Evolutionary conservation across 352 stramenopile species (phyloP).

Genomic region (Saprolegnia diclina): DNA sequence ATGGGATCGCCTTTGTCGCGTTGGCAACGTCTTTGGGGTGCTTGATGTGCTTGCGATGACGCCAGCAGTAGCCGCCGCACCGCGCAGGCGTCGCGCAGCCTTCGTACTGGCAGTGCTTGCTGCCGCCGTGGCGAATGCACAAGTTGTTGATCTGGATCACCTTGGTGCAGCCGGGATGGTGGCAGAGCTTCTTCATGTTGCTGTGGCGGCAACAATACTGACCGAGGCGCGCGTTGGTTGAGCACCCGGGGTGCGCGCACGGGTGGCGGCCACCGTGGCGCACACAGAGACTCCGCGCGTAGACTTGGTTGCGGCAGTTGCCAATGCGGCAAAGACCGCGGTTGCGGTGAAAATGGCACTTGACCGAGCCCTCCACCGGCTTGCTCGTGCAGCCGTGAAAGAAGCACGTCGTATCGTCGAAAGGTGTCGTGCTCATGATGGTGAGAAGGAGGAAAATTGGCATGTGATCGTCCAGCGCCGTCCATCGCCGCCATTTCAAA

Average conservation of each 20-base stretch:
- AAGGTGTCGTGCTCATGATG: not conserved
- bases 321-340: constrained; percentile 4
- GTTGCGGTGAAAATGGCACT: constrained; percentile 27
- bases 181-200: constrained; percentile 15
- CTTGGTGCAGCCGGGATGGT: constrained; percentile 10
- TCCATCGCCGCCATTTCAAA: not conserved
- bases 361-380: not conserved
- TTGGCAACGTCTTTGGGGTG: not conserved
- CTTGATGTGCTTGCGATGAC: constrained; percentile 1
- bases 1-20: not conserved
- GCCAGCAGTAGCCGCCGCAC: constrained; percentile 20
- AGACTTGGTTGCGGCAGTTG: constrained; percentile 27
- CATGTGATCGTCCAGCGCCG: not conserved
- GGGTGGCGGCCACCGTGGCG: constrained; percentile 21
- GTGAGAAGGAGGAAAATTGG: not conserved
- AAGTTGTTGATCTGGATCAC: constrained; percentile 6
- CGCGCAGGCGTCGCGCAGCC: constrained; percentile 23
- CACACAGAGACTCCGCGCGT: constrained; percentile 20
- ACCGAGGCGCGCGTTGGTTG: constrained; percentile 18
- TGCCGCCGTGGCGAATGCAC: constrained; percentile 19
- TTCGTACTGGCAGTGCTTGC: constrained; percentile 15
- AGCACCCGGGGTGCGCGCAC: constrained; percentile 13
- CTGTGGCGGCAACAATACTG: constrained; percentile 18
- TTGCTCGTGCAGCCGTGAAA: not conserved
- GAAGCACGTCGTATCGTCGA: not conserved